Conservation (phyloP, 352 stramenopile species). For the Pythium phragmiticola region DNA sequence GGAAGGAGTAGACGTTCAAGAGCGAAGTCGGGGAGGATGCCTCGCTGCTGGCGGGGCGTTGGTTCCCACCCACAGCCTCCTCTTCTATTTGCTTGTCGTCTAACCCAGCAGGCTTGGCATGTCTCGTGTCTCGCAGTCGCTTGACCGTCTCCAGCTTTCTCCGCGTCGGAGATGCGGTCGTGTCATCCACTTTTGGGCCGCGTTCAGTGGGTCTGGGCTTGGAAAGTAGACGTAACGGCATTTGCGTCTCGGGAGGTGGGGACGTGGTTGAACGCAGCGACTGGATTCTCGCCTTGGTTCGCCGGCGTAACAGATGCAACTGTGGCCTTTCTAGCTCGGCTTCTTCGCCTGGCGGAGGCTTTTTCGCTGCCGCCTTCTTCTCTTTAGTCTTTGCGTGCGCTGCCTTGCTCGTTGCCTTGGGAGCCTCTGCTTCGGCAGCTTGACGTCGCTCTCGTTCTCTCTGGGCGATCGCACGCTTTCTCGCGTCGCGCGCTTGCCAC, state of each 20-base stretch:
- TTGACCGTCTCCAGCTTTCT: slow-evolving; percentile 26
- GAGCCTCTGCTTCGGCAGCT: not conserved
- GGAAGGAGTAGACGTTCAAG: slow-evolving; percentile 48
- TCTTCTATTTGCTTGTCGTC: not conserved
- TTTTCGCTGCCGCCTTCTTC: not conserved
- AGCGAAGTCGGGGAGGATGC: slow-evolving; percentile 14
- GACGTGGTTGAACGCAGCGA: slow-evolving; percentile 1
- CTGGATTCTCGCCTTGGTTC: slow-evolving; percentile 21
- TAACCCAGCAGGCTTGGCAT: not conserved
- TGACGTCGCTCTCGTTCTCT: slow-evolving; percentile 6
- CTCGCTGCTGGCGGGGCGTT: not conserved
- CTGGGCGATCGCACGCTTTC: slow-evolving; percentile 5
- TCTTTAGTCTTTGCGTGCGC: slow-evolving; percentile 12
- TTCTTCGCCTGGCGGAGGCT: not conserved
- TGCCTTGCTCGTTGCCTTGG: not conserved
- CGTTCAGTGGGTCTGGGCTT: not conserved
- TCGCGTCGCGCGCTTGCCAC: slow-evolving; percentile 5
- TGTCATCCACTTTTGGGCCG: not conserved
- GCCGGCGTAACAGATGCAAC: slow-evolving; percentile 2
- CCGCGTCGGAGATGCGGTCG: slow-evolving; percentile 11
- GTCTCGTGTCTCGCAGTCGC: slow-evolving; percentile 1
- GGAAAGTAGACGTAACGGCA: not conserved
- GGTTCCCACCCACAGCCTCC: not conserved
- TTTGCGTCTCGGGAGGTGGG: not conserved
- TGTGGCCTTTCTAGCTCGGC: not conserved